A percentile compares a stretch with the other conserved stretches of the same genome.
These are phyloP conservation scores for Rhipidocladum racemiflorum DNA, from an alignment of 176 grass and related monocot genomes.

Conservation along the genomic window DNA sequence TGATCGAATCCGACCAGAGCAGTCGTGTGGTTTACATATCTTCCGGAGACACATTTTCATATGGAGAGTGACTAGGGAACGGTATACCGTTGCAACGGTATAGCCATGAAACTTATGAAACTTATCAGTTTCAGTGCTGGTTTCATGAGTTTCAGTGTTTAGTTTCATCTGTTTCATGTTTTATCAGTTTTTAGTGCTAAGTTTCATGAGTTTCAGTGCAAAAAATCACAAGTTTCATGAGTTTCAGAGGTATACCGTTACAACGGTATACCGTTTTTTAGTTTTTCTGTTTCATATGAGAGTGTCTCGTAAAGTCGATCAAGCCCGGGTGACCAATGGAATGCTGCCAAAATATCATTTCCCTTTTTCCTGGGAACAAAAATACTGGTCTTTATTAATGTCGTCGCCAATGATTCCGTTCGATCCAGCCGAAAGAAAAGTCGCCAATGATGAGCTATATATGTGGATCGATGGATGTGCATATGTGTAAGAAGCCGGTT, in stretches of 20 bases:
- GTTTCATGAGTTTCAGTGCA: too few relatives aligned
- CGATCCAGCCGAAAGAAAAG: neutral
- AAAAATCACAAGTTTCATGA: too few relatives aligned
- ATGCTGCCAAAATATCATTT: slow-evolving; percentile 10
- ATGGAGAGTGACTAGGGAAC: too few relatives aligned
- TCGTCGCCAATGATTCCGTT: neutral
- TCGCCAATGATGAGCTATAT: neutral
- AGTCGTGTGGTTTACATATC: slow-evolving; percentile 11
- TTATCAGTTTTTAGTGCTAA: too few relatives aligned
- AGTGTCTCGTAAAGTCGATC: slow-evolving; percentile 37
- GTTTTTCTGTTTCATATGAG: slow-evolving; percentile 36
- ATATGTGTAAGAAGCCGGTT: neutral
- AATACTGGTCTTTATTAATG: slow-evolving; percentile 21
- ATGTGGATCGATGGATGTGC: neutral
- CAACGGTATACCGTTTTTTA: too few relatives aligned
- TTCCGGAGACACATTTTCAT: slow-evolving; percentile 22
- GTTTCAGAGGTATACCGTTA: too few relatives aligned
- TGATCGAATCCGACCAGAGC: slow-evolving; percentile 21
- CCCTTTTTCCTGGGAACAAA: neutral
- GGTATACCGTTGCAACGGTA: too few relatives aligned
- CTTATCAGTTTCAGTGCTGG: too few relatives aligned
- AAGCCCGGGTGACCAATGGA: slow-evolving; percentile 11
- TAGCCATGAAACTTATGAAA: too few relatives aligned
- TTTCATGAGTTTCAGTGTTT: too few relatives aligned
- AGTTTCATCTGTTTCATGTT: too few relatives aligned